Base-by-base conservation (phyloP, 2,329 filamentous ascomycete genomes). In the Cryphonectria japonica region DNA sequence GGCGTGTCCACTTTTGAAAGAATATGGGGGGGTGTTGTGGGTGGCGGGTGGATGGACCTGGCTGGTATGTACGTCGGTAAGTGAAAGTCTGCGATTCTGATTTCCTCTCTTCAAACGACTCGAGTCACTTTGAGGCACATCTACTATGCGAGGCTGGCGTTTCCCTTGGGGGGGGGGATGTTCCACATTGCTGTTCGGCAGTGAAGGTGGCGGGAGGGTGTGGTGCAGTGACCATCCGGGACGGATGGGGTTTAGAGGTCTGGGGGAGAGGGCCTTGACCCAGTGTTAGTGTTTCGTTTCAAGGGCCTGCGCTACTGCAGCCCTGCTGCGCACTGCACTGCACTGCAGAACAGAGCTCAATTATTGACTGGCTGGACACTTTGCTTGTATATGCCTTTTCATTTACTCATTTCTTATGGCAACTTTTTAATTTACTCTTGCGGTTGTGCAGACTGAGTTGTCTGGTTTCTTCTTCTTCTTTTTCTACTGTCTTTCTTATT, bases 251-350 rank as follows among this genome's bases (percentile, higher is more conserved):
- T 57, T 29, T 14, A 26, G 13, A 4, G 26, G 52, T 22, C 46
- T n/a, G 46, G 43, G 43, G 43, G 19, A 50, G 16, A 14, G 22
- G 22, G 46, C 7, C 46, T 11, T 50, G 46, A 50, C n/a, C 22
- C 46, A n/a, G 54, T 19, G 54, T 59, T 59, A n/a, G 54, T 19
- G 54, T 59, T 59, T 59, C 54, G 54, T 59, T 59, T 59, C 54
- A 59, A 59, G 26, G 46, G 54, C 54, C 26, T 59, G 54, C 29
- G 54, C 54, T 59, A 59, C 54, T 19, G 29, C 26, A 32, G 52
- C n/a, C 26, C 14, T 57, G 26, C 52, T 57, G 26, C 52, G 52
- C 26, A 13, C 52, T 22, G 46, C 9, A 52, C 2, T 9, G n/a
- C 26, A 2, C n/a, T 16, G 54, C 14, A 59, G 26, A 34, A 34